Percentiles rank a stretch among this genome's conserved stretches.
phyloP scores from a whole-genome alignment of 495 filamentous ascomycete genomes.

The Neurospora cerealis region DNA sequence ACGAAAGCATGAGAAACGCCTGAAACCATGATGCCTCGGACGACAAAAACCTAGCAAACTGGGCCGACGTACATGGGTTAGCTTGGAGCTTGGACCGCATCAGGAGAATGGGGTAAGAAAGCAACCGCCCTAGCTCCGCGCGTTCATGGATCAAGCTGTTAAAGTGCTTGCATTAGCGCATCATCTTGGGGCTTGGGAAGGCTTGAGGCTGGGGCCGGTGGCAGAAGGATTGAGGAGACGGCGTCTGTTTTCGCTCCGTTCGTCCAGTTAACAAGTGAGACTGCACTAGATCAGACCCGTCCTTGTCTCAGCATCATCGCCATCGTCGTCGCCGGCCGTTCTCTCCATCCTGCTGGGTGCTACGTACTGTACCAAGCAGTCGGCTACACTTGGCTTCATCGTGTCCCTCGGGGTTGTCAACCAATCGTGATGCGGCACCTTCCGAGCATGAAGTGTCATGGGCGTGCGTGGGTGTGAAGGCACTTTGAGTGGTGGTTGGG shows the following conservation, averaged over 20 bases:
- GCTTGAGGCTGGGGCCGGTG: neutral
- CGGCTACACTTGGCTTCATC: neutral
- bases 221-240: neutral
- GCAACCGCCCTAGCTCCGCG: neutral
- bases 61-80: neutral
- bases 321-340: neutral
- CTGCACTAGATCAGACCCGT: neutral
- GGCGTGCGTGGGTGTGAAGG: neutral
- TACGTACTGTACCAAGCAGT: neutral
- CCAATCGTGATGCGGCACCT: neutral
- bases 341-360: neutral
- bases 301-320: neutral
- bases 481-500: neutral
- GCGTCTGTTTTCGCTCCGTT: neutral
- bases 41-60: neutral
- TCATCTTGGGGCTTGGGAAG: neutral
- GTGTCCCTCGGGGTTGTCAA: neutral
- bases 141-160: slow-evolving; percentile 2
- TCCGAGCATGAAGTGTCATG: neutral
- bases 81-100: neutral
- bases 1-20: neutral
- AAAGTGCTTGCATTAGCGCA: slow-evolving; percentile 21
- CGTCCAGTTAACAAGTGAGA: neutral
- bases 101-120: neutral
- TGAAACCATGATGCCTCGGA: neutral